These are phyloP conservation scores for Candida tammaniensis DNA, from an alignment of 805 yeast genomes.

Conservation along the genomic window DNA sequence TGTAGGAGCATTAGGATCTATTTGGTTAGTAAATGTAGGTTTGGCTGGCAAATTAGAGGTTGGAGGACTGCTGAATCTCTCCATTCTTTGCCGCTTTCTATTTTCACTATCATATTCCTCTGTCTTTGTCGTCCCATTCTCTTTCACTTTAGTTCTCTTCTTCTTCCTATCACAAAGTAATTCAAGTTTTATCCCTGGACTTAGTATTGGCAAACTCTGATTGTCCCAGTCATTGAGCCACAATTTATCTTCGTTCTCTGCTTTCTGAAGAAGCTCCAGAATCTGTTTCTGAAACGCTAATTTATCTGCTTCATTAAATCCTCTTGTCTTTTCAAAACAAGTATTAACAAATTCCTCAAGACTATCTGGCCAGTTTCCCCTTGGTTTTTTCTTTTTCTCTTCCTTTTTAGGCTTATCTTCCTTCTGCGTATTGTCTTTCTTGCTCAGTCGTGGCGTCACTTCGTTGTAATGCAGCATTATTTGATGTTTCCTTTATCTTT, in stretches of 20 bases:
- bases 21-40: too few relatives aligned
- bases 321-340: conserved; percentile 41
- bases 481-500: too few relatives aligned
- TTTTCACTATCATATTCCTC: conserved; percentile 22
- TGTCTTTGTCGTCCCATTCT: too few relatives aligned
- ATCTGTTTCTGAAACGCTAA: conserved; percentile 47
- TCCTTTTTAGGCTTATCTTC: background rate
- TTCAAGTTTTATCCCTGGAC: conserved; percentile 8
- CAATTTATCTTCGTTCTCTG: conserved; percentile 42
- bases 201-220: conserved; percentile 49
- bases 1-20: conserved; percentile 22
- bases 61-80: conserved; percentile 42
- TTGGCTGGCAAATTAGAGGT: background rate
- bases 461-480: conserved; percentile 10
- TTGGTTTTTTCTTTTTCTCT: background rate
- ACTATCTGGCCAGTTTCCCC: conserved; percentile 57
- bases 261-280: conserved; percentile 45
- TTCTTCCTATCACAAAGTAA: conserved; percentile 2
- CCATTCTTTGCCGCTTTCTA: conserved; percentile 43
- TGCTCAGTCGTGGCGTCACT: conserved; percentile 2
- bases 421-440: too few relatives aligned
- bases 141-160: conserved; percentile 1
- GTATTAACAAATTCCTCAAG: conserved; percentile 49
- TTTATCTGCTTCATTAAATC: conserved; percentile 31
- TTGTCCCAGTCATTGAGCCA: conserved; percentile 53